Evolutionary conservation across 176 grass and related monocot species (phyloP).

Genomic region (Puccinellia tenuiflora): DNA sequence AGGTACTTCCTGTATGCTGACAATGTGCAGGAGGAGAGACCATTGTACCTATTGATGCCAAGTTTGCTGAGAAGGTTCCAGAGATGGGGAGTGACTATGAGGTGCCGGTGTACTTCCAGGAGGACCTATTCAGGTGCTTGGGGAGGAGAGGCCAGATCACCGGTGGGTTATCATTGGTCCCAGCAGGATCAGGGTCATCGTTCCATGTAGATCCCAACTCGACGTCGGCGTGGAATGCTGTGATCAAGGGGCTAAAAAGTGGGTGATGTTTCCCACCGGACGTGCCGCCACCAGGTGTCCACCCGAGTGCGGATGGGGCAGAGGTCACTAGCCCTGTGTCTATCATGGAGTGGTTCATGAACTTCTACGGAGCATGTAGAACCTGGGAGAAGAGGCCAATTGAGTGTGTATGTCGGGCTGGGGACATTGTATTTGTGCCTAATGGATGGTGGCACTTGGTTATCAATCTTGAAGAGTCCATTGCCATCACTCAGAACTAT

Average conservation of each 20-base stretch:
- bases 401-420: conserved; percentile 63
- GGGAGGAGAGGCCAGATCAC: conserved; percentile 73
- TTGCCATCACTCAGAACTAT: conserved; percentile 96
- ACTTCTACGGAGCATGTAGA: conserved; percentile 76
- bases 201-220: conserved; percentile 97
- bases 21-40: conserved; percentile 74
- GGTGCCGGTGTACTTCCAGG: conserved; percentile 68
- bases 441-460: conserved; percentile 99
- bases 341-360: conserved; percentile 99
- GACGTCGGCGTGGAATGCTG: conserved; percentile 88
- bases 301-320: conserved; percentile 68
- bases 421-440: conserved; percentile 85
- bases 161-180: conserved; percentile 91
- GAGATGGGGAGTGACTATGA: conserved; percentile 74
- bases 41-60: conserved; percentile 79
- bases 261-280: conserved; percentile 90
- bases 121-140: conserved; percentile 80
- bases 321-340: conserved; percentile 90
- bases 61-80: conserved; percentile 64
- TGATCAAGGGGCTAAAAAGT: conserved; percentile 85
- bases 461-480: conserved; percentile 91
- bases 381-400: conserved; percentile 74
- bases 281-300: conserved; percentile 68
- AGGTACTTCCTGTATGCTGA: conserved; percentile 70
- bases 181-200: conserved; percentile 69